Base-by-base conservation (phyloP, 495 filamentous ascomycete species). In the Hypoxylon lenormandii region DNA sequence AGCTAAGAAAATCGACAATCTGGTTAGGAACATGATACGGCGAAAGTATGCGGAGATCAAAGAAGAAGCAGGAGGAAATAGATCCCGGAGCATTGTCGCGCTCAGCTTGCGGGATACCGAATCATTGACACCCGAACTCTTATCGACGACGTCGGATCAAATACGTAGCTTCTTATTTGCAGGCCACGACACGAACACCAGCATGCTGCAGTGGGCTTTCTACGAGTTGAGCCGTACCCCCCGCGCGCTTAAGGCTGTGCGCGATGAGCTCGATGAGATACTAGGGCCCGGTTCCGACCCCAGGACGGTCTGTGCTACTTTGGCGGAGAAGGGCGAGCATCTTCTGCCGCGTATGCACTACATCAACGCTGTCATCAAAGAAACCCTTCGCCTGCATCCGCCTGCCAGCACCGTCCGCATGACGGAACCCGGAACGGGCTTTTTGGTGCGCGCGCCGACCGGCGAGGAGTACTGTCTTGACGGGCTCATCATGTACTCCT, bases 391-490 rank as follows among this genome's bases (percentile, higher is more conserved):
- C 0, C 63, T 87, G 0, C 82, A 80, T 38, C 80, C 83, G 2
- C 77, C 81, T 0, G 79, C 80, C 0, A 76, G 66, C 4, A 74
- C 76, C 8, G 78, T 78, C 0, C 77, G 84, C 0, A 67, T 61
- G 23, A 49, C 78, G 0, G 42, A 73, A 2, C 75, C 75, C 0
- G 79, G 79, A 0, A 61, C 70, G 10, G 71, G 42, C 4, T 52
- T 84, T 36, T 71, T 45, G 6, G 49, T 60, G 66, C 85, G 49
- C 66, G 80, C 54, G 75, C 77, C 70, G 64, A 84, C 84, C n/a
- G 87, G 88, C 15, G 82, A 87, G 60, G 89, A 87, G 60, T 66
- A 83, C 13, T 80, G 90, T 48, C 66, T 84, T 0, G 80, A 85
- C 46, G 82, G 81, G 10, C 76, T 85, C 57, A 73, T 83, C 0